Evolutionary conservation across 1,284 basidiomycete species (phyloP).

Genomic region (Ceratobasidium sp.): DNA sequence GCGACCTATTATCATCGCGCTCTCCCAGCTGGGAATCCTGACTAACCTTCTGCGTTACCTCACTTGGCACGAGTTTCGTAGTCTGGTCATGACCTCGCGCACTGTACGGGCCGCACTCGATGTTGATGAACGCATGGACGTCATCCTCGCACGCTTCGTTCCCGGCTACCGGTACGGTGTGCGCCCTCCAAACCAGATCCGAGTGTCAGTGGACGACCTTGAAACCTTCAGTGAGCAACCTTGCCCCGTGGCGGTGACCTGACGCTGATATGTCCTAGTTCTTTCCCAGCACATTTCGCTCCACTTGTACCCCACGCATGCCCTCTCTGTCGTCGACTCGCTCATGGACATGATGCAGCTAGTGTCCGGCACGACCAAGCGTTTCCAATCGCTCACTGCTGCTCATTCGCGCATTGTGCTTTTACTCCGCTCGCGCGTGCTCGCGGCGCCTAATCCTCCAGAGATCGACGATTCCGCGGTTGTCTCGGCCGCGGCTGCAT

Average conservation of each 20-base stretch:
- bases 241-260: background rate
- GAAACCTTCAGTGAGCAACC: constrained; percentile 64
- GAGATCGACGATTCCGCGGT: constrained; percentile 48
- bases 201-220: constrained; percentile 63
- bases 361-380: constrained; percentile 49
- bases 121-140: constrained; percentile 56
- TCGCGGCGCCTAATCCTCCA: constrained; percentile 38
- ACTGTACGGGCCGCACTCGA: constrained; percentile 58
- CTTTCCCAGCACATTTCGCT: constrained; percentile 66
- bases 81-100: constrained; percentile 61
- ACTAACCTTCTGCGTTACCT: constrained; percentile 56
- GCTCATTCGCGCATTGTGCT: constrained; percentile 76
- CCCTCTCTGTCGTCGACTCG: constrained; percentile 57
- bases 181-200: constrained; percentile 54
- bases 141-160: constrained; percentile 65
- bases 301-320: constrained; percentile 65
- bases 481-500: constrained; percentile 53
- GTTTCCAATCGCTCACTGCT: constrained; percentile 59
- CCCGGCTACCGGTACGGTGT: constrained; percentile 58
- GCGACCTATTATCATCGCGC: constrained; percentile 48
- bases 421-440: constrained; percentile 68
- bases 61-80: constrained; percentile 62
- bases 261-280: constrained; percentile 54
- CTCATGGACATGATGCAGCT: constrained; percentile 25
- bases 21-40: constrained; percentile 58